phyloP scores from a whole-genome alignment of 257 asterid species.

The Nicotiana paniculata region DNA sequence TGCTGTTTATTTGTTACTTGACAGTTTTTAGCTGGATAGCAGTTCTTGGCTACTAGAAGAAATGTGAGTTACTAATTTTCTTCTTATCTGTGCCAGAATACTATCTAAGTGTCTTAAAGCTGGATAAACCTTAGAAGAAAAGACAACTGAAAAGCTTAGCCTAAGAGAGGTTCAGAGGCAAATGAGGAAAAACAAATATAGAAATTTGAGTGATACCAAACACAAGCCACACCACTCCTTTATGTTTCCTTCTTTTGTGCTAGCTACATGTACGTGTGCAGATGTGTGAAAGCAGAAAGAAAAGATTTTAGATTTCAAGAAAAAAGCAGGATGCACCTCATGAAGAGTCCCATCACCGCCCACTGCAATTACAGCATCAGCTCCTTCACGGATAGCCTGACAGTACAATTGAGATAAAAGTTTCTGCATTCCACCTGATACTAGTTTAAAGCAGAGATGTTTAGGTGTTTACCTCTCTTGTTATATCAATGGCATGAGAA shows the following conservation, averaged over 20 bases:
- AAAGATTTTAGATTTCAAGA: not conserved
- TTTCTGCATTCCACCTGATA: conserved; percentile 8
- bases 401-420: conserved; percentile 15
- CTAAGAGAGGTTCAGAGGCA: not conserved
- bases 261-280: not conserved
- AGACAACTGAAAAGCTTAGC: not conserved
- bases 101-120: not conserved
- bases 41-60: not conserved
- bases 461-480: conserved; percentile 64
- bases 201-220: not conserved
- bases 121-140: not conserved
- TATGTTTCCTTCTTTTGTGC: not conserved
- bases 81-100: not conserved
- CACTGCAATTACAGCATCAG: conserved; percentile 87
- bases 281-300: not conserved
- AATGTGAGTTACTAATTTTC: not conserved
- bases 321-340: conserved; percentile 41
- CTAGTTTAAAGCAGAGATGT: conserved; percentile 12
- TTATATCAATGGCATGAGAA: conserved; percentile 73
- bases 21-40: not conserved
- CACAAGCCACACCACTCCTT: not conserved
- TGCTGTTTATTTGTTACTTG: not conserved
- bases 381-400: conserved; percentile 95
- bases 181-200: not conserved
- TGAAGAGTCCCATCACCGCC: conserved; percentile 99